A percentile compares a stretch with the other conserved stretches of the same genome.
Evolutionary conservation across 768 basidiomycete genomes (phyloP).

Genomic region (Flagelloscypha sp.): DNA sequence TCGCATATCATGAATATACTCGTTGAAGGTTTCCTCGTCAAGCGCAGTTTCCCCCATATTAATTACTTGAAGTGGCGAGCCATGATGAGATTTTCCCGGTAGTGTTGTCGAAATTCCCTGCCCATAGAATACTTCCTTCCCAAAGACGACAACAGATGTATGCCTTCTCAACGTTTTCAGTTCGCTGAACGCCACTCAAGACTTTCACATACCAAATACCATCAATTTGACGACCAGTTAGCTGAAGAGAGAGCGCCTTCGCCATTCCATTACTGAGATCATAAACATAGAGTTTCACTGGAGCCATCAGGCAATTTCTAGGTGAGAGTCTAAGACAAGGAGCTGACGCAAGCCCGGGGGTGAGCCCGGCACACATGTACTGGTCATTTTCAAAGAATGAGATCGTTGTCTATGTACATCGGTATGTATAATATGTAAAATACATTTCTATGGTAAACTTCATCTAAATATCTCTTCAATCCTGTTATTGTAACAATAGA

Average conservation of each 20-base stretch:
- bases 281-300: slow-evolving; percentile 82
- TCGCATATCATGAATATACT: slow-evolving; percentile 70
- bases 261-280: slow-evolving; percentile 88
- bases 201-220: slow-evolving; percentile 69
- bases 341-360: no score
- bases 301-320: slow-evolving; percentile 9
- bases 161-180: slow-evolving; percentile 48
- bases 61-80: slow-evolving; percentile 58
- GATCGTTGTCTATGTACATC: no score
- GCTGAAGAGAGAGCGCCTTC: slow-evolving; percentile 62
- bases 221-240: slow-evolving; percentile 86
- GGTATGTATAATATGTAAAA: no score
- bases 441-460: no score
- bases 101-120: slow-evolving; percentile 66
- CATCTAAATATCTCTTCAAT: no score
- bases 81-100: slow-evolving; percentile 83
- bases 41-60: slow-evolving; percentile 74
- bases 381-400: no score
- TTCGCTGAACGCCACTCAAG: slow-evolving; percentile 2
- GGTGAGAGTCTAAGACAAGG: not conserved
- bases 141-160: slow-evolving; percentile 83
- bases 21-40: slow-evolving; percentile 78
- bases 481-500: no score
- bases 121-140: slow-evolving; percentile 85
- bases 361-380: no score